Percentiles rank a stretch among this genome's conserved stretches.
Conservation (phyloP, 441 rosid species). For the Eutrema salsugineum region DNA sequence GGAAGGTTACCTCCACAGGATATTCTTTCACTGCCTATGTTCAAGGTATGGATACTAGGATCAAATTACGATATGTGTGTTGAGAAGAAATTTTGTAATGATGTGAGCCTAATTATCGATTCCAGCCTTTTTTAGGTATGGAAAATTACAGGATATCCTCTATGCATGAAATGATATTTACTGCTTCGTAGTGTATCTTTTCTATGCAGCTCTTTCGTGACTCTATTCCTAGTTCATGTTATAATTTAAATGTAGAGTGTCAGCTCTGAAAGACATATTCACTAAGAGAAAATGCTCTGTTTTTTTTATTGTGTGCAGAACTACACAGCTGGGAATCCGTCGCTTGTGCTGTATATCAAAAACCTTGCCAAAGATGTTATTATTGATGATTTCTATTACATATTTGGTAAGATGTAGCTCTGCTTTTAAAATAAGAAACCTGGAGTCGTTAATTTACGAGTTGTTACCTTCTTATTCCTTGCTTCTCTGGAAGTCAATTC, state of each 20-base stretch:
- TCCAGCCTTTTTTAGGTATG: background rate
- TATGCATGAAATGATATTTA: background rate
- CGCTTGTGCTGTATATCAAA: constrained; percentile 81
- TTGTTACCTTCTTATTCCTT: background rate
- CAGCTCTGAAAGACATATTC: background rate
- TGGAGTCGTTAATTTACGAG: background rate
- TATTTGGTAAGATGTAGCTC: constrained; percentile 64
- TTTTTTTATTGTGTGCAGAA: constrained; percentile 50
- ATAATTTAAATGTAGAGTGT: background rate
- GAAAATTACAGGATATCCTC: background rate
- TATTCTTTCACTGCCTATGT: constrained; percentile 88
- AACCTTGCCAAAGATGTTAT: constrained; percentile 87
- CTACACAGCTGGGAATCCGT: constrained; percentile 82
- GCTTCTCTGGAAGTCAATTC: background rate
- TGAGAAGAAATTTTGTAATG: background rate
- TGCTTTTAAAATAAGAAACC: background rate
- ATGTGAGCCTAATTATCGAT: background rate
- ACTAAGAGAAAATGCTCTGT: background rate
- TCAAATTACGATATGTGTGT: background rate
- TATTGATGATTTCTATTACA: constrained; percentile 72
- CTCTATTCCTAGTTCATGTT: background rate
- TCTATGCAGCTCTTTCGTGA: background rate
- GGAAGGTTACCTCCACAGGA: constrained; percentile 87
- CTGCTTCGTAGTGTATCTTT: background rate
- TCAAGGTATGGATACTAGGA: constrained; percentile 58